Conservation (phyloP, 345 rosid species). For the Pugionium cornutum region DNA sequence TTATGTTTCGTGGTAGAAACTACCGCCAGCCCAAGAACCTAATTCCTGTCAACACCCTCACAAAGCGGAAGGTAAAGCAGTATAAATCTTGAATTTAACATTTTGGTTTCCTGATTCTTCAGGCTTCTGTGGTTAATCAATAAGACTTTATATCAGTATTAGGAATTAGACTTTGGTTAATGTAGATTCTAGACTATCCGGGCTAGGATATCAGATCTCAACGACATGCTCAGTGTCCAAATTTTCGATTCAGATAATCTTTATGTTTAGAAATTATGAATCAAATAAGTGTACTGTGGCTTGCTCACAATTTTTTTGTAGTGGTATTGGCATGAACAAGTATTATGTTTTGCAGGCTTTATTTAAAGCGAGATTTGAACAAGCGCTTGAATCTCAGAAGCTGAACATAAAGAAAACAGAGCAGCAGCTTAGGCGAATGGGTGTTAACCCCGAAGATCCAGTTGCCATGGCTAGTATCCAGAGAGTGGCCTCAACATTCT, state of each 20-base stretch:
- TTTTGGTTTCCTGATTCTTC: too few species aligned
- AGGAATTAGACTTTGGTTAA: too few species aligned
- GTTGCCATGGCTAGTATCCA: conserved; percentile 98
- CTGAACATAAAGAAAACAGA: conserved; percentile 89
- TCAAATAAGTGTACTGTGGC: neutral
- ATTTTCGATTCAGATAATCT: too few species aligned
- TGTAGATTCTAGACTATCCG: too few species aligned
- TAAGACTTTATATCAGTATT: conserved; percentile 5
- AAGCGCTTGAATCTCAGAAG: conserved; percentile 99
- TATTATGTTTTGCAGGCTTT: conserved; percentile 64
- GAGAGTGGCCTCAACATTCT: conserved; percentile 96
- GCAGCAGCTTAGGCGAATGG: conserved; percentile 83
- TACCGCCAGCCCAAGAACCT: conserved; percentile 92
- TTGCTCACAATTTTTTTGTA: neutral
- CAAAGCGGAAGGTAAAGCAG: conserved; percentile 83
- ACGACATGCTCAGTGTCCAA: too few species aligned
- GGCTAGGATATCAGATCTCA: too few species aligned
- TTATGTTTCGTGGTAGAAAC: conserved; percentile 98
- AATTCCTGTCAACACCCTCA: conserved; percentile 93
- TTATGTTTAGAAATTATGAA: neutral
- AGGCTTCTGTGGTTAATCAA: too few species aligned
- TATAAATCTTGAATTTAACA: neutral
- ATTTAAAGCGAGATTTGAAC: conserved; percentile 96
- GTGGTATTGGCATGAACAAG: conserved; percentile 23
- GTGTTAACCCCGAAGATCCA: conserved; percentile 97